These are phyloP conservation scores for Solanum paucissectum DNA, from an alignment of 257 asterid species.

Conservation along the genomic window DNA sequence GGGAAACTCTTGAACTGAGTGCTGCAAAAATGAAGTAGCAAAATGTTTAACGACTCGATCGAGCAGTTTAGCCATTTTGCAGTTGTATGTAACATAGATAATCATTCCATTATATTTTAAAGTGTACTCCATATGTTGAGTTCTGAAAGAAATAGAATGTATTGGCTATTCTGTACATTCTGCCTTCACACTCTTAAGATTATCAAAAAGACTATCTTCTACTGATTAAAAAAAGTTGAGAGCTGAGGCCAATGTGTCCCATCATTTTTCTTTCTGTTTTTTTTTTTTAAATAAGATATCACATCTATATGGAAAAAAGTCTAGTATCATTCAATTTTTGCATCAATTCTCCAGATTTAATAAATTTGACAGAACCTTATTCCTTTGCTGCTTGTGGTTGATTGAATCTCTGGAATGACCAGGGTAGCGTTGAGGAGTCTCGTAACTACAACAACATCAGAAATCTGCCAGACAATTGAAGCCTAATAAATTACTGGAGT, in stretches of 20 bases:
- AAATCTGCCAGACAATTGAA: constrained; percentile 39
- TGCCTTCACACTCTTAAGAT: background rate
- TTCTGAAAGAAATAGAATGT: background rate
- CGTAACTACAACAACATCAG: constrained; percentile 82
- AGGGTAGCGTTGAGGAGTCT: constrained; percentile 91
- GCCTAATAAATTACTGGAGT: background rate
- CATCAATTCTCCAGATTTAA: background rate
- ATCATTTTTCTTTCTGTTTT: background rate
- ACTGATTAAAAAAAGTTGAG: background rate
- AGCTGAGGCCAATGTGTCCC: background rate
- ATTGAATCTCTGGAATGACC: constrained; percentile 90
- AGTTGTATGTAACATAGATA: background rate
- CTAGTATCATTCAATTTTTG: background rate
- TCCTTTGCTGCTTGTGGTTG: constrained; percentile 97
- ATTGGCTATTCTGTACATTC: background rate
- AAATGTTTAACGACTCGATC: background rate
- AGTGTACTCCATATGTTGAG: background rate
- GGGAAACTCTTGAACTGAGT: constrained; percentile 97
- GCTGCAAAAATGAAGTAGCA: constrained; percentile 35
- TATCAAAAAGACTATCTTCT: background rate
- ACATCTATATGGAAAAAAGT: background rate
- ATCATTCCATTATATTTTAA: background rate
- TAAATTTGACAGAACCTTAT: constrained; percentile 45
- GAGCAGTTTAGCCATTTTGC: background rate
- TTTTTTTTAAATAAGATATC: background rate